Evolutionary conservation across 768 basidiomycete species (phyloP), one percentile per base, ranked within the genome.

Genomic region (Lactifluus volemus): DNA sequence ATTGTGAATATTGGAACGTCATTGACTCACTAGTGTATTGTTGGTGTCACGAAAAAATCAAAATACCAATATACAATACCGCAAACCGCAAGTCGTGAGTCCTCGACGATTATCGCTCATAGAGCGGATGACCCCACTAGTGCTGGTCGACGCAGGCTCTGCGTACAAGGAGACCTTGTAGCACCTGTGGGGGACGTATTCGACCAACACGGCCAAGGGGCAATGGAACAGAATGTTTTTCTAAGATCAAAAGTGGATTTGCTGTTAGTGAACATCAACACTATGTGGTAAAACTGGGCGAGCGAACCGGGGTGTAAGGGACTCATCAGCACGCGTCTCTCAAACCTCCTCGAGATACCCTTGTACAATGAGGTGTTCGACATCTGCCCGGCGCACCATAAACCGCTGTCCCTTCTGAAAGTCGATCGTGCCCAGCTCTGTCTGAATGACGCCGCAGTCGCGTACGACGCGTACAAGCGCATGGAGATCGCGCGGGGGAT

Each of bases 361-460:
- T 69, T 94, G 90, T 1, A 95, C 85, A 67, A 98, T 92, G 67
- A 98, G 79, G 71, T 95, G 88, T 71, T 99, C 97, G 63, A 99
- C 86, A 70, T 95, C 92, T 7, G 89, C 82, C 66, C 92, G 77
- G 41, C 90, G 78, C 54, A 98, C 86, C 79, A 94, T 85, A 68
- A 91, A 96, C 64, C 96, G 76, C 72, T 92, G 88, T 0, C 94
- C 96, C 72, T 86, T 89, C 69, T 82, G 81, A 70, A 98, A 94
- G 71, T 95, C 88, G 60, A 99, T 86, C 59, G 82, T 86, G 9
- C 97, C 97, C 59, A 88, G 76, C 73, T 97, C 93, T 1, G 95
- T 92, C 72, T 93, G 88, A 19, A 99, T 91, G 54, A 87, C 83
- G 3, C 97, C 96, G 65, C 92, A 93, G 68, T 98, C 94, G 67